These are phyloP conservation scores for Fraxinus platypoda DNA, from an alignment of 305 asterid genomes.

Conservation along the genomic window DNA sequence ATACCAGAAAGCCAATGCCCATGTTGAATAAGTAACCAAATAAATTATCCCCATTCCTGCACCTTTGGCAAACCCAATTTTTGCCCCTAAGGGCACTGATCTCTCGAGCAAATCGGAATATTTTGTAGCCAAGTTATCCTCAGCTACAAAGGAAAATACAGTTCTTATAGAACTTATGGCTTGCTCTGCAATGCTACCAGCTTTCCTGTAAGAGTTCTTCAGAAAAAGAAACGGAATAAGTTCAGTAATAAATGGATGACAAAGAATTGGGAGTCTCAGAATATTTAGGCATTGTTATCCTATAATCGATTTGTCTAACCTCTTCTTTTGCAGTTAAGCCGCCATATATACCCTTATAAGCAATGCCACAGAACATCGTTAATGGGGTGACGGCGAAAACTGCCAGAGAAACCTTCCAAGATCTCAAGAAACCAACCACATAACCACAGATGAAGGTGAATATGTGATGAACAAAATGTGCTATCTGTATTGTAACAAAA, in stretches of 20 bases:
- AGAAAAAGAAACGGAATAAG: neutral
- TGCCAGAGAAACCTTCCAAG: slow-evolving; percentile 70
- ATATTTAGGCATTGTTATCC: neutral
- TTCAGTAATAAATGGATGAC: slow-evolving; percentile 12
- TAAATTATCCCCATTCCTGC: slow-evolving; percentile 78
- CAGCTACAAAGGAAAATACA: slow-evolving; percentile 75
- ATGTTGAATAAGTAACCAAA: slow-evolving; percentile 72
- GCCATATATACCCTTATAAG: slow-evolving; percentile 74
- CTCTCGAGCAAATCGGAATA: slow-evolving; percentile 47
- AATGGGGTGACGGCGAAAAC: slow-evolving; percentile 84
- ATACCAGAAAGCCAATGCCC: slow-evolving; percentile 94
- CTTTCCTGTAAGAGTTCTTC: slow-evolving; percentile 70
- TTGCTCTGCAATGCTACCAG: slow-evolving; percentile 78
- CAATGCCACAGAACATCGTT: slow-evolving; percentile 77
- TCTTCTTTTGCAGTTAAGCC: slow-evolving; percentile 81
- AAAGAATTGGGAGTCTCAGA: neutral
- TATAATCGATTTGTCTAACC: slow-evolving; percentile 37
- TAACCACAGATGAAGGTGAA: slow-evolving; percentile 80
- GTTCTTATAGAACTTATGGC: slow-evolving; percentile 77
- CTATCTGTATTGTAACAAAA: slow-evolving; percentile 53
- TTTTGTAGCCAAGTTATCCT: slow-evolving; percentile 63
- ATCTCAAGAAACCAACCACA: slow-evolving; percentile 57
- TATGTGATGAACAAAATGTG: slow-evolving; percentile 78
- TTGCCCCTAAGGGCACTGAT: slow-evolving; percentile 62
- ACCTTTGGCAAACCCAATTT: slow-evolving; percentile 82